Percentiles rank a stretch among this genome's conserved stretches.
phyloP scores from a whole-genome alignment of 164 flowering plant species.

The Brasenia schreberi region DNA sequence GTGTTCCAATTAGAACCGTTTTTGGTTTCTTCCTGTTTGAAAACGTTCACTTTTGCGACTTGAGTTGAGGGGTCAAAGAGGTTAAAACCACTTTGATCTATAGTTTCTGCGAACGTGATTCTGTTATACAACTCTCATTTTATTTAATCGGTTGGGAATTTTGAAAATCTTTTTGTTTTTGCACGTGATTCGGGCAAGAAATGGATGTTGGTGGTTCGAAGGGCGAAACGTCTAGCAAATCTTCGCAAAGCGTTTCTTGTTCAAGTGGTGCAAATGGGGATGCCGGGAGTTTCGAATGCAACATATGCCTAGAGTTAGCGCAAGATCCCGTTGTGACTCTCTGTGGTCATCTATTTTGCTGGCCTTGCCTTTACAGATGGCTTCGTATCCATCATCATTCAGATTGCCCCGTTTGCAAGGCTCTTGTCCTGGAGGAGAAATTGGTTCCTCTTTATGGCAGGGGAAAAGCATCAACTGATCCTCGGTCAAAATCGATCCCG shows the following conservation, averaged over 20 bases:
- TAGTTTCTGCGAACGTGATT: too few species aligned
- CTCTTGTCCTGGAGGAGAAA: conserved; percentile 53
- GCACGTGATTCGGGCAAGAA: neutral
- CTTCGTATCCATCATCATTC: conserved; percentile 49
- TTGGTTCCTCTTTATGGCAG: conserved; percentile 73
- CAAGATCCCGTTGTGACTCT: conserved; percentile 75
- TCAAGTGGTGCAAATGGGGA: conserved; percentile 23
- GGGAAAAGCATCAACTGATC: conserved; percentile 47
- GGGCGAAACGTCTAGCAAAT: neutral
- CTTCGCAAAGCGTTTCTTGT: conserved; percentile 31
- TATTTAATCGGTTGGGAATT: too few species aligned
- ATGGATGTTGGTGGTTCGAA: neutral
- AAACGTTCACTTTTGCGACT: too few species aligned
- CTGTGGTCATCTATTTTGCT: conserved; percentile 72
- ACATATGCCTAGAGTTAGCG: conserved; percentile 67
- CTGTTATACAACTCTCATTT: too few species aligned
- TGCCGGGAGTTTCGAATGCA: conserved; percentile 60
- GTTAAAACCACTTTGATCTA: too few species aligned
- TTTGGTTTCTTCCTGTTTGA: too few species aligned
- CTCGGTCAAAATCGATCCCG: conserved; percentile 50
- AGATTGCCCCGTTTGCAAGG: conserved; percentile 79
- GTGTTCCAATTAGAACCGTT: too few species aligned
- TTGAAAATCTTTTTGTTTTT: too few species aligned
- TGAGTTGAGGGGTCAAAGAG: too few species aligned
- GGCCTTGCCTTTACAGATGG: conserved; percentile 83